Evolutionary conservation across 768 basidiomycete genomes (phyloP).

Genomic region (Leccinellum albellum): DNA sequence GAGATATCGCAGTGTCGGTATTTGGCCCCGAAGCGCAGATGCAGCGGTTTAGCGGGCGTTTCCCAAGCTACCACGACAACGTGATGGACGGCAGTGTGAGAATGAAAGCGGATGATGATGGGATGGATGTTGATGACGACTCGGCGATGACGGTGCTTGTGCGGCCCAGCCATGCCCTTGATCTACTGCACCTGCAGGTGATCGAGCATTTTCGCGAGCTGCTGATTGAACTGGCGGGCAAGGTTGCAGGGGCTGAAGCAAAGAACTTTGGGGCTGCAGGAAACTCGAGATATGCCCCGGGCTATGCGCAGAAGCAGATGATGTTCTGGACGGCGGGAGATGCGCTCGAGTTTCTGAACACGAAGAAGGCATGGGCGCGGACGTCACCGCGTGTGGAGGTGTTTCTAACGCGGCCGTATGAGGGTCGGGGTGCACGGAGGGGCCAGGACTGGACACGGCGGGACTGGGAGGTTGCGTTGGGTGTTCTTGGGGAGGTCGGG

Average conservation of each 20-base stretch:
- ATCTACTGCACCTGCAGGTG: constrained; percentile 64
- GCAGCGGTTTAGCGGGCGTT: constrained; percentile 38
- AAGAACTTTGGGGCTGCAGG: constrained; percentile 31
- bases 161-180: constrained; percentile 54
- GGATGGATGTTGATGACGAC: constrained; percentile 65
- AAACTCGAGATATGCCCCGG: constrained; percentile 57
- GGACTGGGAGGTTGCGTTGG: constrained; percentile 60
- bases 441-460: constrained; percentile 72
- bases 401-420: constrained; percentile 50
- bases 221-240: constrained; percentile 53
- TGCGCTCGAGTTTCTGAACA: constrained; percentile 54
- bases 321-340: constrained; percentile 52
- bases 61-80: constrained; percentile 36
- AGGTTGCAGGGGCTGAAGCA: constrained; percentile 31
- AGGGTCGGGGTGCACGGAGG: constrained; percentile 50
- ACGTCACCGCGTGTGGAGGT: constrained; percentile 46
- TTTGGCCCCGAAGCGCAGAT: constrained; percentile 40
- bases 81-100: constrained; percentile 6
- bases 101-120: constrained; percentile 36
- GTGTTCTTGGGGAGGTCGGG: constrained; percentile 46
- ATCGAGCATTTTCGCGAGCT: constrained; percentile 65
- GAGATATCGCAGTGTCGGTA: constrained; percentile 46
- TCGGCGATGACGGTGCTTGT: constrained; percentile 31
- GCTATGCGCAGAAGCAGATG: constrained; percentile 40
- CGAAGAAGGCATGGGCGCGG: constrained; percentile 32